Evolutionary conservation across 2,329 filamentous ascomycete species (phyloP).

Genomic region (Diaporthe ampelina): DNA sequence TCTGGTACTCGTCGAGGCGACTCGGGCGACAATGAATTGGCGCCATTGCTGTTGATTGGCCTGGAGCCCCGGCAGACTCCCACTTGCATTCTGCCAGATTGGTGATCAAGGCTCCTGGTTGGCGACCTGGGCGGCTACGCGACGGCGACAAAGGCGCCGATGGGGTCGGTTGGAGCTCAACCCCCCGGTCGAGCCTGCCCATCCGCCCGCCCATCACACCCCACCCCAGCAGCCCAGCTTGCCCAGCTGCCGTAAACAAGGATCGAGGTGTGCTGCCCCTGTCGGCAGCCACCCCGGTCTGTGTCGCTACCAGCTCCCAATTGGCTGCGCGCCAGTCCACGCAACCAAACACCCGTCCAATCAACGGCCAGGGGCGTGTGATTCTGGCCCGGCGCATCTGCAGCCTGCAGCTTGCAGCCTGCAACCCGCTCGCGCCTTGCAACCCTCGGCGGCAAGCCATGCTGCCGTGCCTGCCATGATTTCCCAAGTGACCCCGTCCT

Average conservation of each 20-base stretch:
- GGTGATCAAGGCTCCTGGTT: neutral
- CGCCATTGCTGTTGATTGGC: conserved; percentile 40
- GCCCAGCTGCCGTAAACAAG: conserved; percentile 3
- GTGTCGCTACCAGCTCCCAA: neutral
- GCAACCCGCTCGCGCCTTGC: conserved; percentile 36
- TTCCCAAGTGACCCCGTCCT: too few species aligned
- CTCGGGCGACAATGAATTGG: conserved; percentile 30
- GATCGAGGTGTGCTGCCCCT: conserved; percentile 25
- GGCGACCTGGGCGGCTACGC: conserved; percentile 36
- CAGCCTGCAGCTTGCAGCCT: conserved; percentile 34
- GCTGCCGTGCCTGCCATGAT: too few species aligned
- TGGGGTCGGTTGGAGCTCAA: conserved; percentile 12
- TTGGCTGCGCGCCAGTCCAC: conserved; percentile 23
- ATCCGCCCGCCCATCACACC: neutral
- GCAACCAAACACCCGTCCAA: conserved; percentile 29
- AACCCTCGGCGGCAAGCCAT: conserved; percentile 35
- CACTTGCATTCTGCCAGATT: conserved; percentile 26
- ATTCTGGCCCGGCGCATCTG: conserved; percentile 33
- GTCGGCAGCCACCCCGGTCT: conserved; percentile 8
- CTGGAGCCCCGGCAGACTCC: neutral
- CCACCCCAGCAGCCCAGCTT: neutral
- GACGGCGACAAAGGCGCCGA: conserved; percentile 14
- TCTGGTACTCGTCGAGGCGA: conserved; percentile 18
- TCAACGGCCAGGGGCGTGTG: conserved; percentile 36
- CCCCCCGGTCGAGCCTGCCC: neutral